Evolutionary conservation across 1,284 basidiomycete genomes (phyloP), one percentile per base, ranked within the genome.

Genomic region (Pisolithus thermaeus): DNA sequence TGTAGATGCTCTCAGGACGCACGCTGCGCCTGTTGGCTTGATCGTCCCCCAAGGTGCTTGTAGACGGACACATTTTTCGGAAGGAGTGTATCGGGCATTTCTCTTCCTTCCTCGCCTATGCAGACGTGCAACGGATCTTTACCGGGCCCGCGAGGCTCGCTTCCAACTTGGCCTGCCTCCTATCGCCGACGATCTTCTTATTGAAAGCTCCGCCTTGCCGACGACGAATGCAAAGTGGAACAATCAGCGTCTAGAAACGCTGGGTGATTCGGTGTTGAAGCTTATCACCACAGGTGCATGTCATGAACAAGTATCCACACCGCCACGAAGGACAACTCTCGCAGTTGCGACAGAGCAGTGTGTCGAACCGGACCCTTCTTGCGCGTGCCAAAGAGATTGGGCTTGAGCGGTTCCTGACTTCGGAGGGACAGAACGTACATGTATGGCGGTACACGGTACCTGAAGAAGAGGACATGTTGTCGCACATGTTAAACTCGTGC

Each of bases 191-290:
- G 72, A 80, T 47, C 70, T 82, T 6, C 72, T 91, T 45, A 71
- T 84, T 3, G 81, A 91, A 62, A 87, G 87, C 3, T 73, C 88
- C 28, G 90, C 87, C 0, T 71, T 90, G 11, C 90, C 90, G 1
- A 75, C 74, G 41, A 76, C 82, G 12, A 63, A 63, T 32, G 75
- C 79, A 6, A 75, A 77, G 7, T 89, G 80, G 69, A 89, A 79
- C 65, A 93, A 92, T 56, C 88, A 94, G 63, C 80, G 87, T 2
- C 65, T 93, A 47, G 91, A 94, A 66, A 92, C 90, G 0, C 72
- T 92, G 16, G 90, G 91, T 7, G 91, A 93, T 62, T 80, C 86
- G 0, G 86, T 92, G 0, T 75, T 94, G 40, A 85, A 92, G 63
- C 68, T 93, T 28, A 79, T 81, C 40, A 82, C 82, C 2, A 84